Percentiles rank a stretch among this genome's conserved stretches.
phyloP scores from a whole-genome alignment of 495 filamentous ascomycete species.

The Penicillium argentinense region DNA sequence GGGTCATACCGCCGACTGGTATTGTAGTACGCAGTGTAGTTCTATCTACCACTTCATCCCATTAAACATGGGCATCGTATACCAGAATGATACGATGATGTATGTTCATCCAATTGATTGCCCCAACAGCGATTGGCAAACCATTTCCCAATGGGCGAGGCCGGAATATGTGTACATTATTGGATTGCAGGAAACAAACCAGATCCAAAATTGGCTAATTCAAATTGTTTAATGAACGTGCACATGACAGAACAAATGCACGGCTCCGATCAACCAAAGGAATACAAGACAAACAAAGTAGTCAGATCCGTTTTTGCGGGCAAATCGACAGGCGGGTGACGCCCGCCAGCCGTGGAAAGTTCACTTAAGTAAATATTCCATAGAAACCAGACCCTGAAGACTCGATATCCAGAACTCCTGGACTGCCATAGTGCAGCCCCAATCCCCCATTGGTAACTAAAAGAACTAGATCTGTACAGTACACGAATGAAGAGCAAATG shows the following conservation, averaged over 20 bases:
- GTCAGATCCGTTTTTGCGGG: slow-evolving; percentile 11
- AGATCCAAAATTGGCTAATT: not conserved
- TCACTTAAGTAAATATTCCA: slow-evolving; percentile 20
- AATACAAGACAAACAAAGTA: slow-evolving; percentile 4
- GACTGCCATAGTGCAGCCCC: no score
- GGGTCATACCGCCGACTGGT: no score
- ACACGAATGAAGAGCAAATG: slow-evolving; percentile 6
- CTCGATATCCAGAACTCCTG: no score
- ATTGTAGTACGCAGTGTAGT: no score
- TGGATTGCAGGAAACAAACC: no score
- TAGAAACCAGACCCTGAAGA: slow-evolving; percentile 11
- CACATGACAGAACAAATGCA: no score
- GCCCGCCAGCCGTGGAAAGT: slow-evolving; percentile 17
- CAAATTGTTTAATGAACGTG: slow-evolving; percentile 1
- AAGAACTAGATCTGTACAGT: slow-evolving; percentile 18
- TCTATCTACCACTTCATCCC: no score
- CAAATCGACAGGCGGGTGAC: slow-evolving; percentile 1
- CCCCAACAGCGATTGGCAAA: no score
- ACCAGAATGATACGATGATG: not conserved
- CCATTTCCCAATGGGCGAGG: no score
- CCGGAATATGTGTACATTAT: no score
- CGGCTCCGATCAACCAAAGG: not conserved
- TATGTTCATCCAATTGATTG: not conserved
- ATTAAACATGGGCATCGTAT: not conserved
- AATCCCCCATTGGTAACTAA: slow-evolving; percentile 13